These are phyloP conservation scores for Leccinum pachyderme DNA, from an alignment of 1,284 basidiomycete species.

Conservation along the genomic window DNA sequence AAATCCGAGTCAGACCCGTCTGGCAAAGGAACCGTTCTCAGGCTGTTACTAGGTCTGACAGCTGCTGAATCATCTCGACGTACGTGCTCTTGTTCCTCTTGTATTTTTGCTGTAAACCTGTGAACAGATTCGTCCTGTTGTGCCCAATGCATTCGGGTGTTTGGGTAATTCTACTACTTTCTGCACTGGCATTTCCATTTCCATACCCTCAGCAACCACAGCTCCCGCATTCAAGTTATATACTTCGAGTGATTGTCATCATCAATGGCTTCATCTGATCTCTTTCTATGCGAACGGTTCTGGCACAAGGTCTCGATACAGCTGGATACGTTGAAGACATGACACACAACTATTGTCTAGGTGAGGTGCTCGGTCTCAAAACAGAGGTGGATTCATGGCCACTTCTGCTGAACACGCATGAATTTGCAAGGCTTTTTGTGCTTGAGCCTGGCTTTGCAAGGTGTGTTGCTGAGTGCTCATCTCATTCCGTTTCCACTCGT, in stretches of 20 bases:
- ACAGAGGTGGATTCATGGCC: background rate
- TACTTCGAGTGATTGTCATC: too few species aligned
- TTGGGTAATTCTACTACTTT: background rate
- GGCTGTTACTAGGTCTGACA: too few species aligned
- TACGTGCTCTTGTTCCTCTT: too few species aligned
- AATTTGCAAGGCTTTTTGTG: constrained; percentile 19
- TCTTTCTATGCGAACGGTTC: background rate
- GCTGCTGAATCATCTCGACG: too few species aligned
- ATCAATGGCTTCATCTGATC: background rate
- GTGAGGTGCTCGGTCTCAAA: constrained; percentile 20
- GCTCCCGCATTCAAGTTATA: background rate
- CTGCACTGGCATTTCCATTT: too few species aligned
- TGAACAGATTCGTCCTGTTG: too few species aligned
- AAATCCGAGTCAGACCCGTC: too few species aligned
- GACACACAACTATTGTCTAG: constrained; percentile 21
- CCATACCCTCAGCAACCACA: background rate
- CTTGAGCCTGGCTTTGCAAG: constrained; percentile 24
- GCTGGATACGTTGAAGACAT: constrained; percentile 17
- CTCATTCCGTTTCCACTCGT: background rate
- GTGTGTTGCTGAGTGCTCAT: background rate
- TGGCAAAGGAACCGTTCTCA: too few species aligned
- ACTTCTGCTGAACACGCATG: constrained; percentile 10
- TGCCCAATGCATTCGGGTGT: background rate
- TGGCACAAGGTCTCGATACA: background rate
- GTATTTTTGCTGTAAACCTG: too few species aligned